Conservation (phyloP, 148 eudicot genomes). For the Rhododendron mucronatum region DNA sequence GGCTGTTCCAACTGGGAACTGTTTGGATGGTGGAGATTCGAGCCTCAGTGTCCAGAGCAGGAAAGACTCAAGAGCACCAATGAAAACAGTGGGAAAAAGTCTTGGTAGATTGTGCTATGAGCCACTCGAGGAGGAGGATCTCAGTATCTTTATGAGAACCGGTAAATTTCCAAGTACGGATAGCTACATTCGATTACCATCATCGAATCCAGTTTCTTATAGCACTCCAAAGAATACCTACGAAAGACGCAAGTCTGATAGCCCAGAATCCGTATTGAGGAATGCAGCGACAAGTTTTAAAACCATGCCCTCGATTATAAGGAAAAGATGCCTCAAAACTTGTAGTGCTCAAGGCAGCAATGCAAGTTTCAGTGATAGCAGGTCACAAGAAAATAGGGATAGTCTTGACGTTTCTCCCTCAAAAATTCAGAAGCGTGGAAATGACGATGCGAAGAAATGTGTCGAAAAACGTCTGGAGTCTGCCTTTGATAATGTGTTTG, state of each 20-base stretch:
- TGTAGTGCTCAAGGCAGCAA: conserved; percentile 11
- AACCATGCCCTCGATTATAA: conserved; percentile 29
- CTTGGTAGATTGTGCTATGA: conserved; percentile 13
- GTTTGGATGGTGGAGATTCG: not conserved
- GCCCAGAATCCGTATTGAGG: conserved; percentile 21
- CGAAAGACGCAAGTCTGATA: not conserved
- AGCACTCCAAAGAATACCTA: not conserved
- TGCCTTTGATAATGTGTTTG: not conserved
- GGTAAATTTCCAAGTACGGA: conserved; percentile 19
- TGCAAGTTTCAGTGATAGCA: not conserved
- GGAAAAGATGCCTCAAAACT: conserved; percentile 13
- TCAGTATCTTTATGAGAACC: not conserved
- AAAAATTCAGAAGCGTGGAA: conserved; percentile 15
- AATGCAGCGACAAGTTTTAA: conserved; percentile 28
- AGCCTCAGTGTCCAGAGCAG: not conserved
- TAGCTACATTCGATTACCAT: conserved; percentile 3
- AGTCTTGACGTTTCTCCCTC: not conserved
- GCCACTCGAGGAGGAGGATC: conserved; percentile 15
- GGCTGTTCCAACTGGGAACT: not conserved
- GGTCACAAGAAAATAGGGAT: not conserved
- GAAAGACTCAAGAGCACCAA: not conserved
- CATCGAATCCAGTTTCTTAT: not conserved
- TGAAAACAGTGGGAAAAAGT: not conserved
- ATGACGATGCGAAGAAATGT: not conserved
- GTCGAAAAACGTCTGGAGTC: conserved; percentile 15